Conservation (phyloP, 805 yeast species). For the Lipomyces mesembrius region DNA sequence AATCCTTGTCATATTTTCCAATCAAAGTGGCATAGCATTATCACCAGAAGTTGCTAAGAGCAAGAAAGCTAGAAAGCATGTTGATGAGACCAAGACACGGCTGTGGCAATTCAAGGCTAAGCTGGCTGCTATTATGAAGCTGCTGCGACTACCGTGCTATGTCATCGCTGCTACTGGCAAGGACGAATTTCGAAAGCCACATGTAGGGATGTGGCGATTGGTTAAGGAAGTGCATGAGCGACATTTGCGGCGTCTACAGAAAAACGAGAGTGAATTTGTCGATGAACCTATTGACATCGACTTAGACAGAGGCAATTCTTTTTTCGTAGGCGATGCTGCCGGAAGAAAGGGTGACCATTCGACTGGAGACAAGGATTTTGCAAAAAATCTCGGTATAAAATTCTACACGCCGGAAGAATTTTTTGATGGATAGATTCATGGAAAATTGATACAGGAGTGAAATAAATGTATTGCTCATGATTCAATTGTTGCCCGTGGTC, state of each 20-base stretch:
- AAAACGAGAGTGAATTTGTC: constrained; percentile 18
- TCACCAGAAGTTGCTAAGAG: constrained; percentile 51
- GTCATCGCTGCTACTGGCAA: constrained; percentile 37
- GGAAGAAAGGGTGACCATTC: constrained; percentile 80
- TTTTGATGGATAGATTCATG: constrained; percentile 44
- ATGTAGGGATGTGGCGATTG: constrained; percentile 71
- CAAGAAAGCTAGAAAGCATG: constrained; percentile 46
- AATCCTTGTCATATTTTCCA: constrained; percentile 72
- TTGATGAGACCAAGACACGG: constrained; percentile 43
- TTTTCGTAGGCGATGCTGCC: constrained; percentile 96
- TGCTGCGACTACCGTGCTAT: constrained; percentile 29
- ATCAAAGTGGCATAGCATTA: constrained; percentile 73
- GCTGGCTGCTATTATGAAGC: constrained; percentile 46
- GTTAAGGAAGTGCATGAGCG: constrained; percentile 46
- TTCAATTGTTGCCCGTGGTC: neutral
- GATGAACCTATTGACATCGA: constrained; percentile 26
- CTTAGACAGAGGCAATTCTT: constrained; percentile 54
- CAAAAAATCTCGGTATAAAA: constrained; percentile 56
- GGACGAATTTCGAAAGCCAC: constrained; percentile 64
- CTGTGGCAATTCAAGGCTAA: constrained; percentile 62
- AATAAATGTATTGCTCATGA: neutral
- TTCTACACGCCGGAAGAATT: constrained; percentile 77
- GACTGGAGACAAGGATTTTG: constrained; percentile 76
- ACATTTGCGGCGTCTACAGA: constrained; percentile 11
- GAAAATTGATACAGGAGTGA: neutral